Evolutionary conservation across 257 asterid species (phyloP), one percentile per base, ranked within the genome.

Genomic region (Galeopsis tetrahit): DNA sequence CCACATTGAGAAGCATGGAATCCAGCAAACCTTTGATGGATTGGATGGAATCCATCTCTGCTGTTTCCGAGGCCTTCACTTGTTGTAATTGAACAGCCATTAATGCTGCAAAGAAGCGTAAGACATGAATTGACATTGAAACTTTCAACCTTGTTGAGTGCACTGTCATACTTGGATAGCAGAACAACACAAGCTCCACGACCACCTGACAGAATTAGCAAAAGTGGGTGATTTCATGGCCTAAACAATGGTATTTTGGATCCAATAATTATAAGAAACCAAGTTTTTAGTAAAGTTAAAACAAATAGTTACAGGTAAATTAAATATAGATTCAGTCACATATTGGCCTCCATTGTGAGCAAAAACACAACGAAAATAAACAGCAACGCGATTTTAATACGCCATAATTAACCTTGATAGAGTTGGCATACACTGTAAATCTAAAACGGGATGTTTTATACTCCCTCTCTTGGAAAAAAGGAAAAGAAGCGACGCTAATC

Each of bases 1-100:
- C 76, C 76, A 31, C 76, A 72, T 44, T 72, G 76, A 72, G 76
- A 61, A 21, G 76, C 76, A 48, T 72, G 76, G 35, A 72, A 72
- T 21, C 69, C 76, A 14, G 76, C 70, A 72, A 72, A 72, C 21
- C 76, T 72, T 62, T 62, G 70, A 62, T 72, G 76, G 40, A 72
- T 72, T 5, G 76, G 76, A 62, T 72, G 76, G 70, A 72, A 72
- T 17, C 76, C 76, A 21, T 35, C 9, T 49, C 49, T 72, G 14
- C 42, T 72, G 11, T 61, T 72, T 35, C 76, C 76, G 1, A 72
- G 70, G 40, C 76, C 76, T 49, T 72, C 76, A 11, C 70, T 61
- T 7, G 76, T 72, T 5, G 70, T 72, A 49, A 72, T 49, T 38
- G 76, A 72, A 36, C 70, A 72, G 63, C 76, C 76, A 72, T 72